phyloP scores from a whole-genome alignment of 106 monocot genomes.

The Acanthochlamys bracteata region DNA sequence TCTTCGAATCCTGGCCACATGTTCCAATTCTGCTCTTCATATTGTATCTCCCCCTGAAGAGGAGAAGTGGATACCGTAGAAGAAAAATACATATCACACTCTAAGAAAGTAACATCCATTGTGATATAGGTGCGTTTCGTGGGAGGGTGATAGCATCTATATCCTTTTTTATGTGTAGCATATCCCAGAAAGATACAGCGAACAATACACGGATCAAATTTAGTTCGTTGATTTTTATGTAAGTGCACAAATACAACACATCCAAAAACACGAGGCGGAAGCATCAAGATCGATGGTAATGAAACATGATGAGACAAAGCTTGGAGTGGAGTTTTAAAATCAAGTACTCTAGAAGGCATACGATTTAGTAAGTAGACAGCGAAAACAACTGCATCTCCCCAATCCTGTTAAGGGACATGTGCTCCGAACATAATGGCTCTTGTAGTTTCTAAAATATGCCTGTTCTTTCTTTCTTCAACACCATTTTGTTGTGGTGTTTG shows the following conservation, averaged over 20 bases:
- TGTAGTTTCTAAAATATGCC: too few species aligned
- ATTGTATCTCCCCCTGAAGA: too few species aligned
- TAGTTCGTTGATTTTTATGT: background rate
- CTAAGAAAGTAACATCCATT: background rate
- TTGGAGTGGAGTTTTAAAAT: background rate
- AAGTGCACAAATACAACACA: conserved; percentile 6
- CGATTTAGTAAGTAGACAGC: conserved; percentile 1
- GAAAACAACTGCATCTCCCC: background rate
- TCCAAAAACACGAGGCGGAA: background rate
- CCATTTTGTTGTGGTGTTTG: conserved; percentile 7
- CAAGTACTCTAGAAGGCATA: conserved; percentile 1
- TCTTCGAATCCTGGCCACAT: background rate
- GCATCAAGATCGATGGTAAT: background rate
- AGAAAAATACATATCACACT: background rate
- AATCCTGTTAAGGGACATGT: background rate
- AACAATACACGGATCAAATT: background rate
- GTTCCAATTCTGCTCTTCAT: too few species aligned
- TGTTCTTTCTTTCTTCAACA: background rate
- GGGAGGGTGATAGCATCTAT: conserved; percentile 7
- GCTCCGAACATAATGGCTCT: background rate
- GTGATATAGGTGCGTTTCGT: background rate
- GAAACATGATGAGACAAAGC: too few species aligned
- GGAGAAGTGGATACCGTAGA: too few species aligned
- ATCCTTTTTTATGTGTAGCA: conserved; percentile 1
- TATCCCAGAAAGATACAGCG: background rate